Evolutionary conservation across 306 rosid species (phyloP).

Genomic region (Delonix regia): DNA sequence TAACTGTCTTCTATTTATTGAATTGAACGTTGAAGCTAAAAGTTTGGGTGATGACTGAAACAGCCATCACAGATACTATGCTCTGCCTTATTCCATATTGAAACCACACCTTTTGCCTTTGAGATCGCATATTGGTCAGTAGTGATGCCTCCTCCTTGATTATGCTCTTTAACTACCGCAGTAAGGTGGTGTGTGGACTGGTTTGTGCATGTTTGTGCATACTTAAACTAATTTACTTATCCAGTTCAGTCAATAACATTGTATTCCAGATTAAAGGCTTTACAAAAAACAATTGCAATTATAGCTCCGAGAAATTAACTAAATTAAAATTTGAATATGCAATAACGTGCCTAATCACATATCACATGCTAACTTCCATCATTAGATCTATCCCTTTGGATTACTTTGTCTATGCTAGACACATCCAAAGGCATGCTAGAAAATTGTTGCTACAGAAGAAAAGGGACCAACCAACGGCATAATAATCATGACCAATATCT

Average conservation of each 20-base stretch:
- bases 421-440: background rate
- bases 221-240: background rate
- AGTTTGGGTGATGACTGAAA: conserved; percentile 4
- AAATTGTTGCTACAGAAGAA: conserved; percentile 13
- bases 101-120: background rate
- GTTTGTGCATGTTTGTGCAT: background rate
- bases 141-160: conserved; percentile 26
- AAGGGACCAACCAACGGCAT: conserved; percentile 31
- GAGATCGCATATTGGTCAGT: background rate
- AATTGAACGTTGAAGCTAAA: conserved; percentile 27
- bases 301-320: background rate
- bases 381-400: background rate
- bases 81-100: background rate
- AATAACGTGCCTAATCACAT: background rate
- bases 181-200: background rate
- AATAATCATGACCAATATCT: background rate
- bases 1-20: conserved; percentile 23
- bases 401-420: background rate
- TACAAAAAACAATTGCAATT: background rate
- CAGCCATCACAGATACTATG: background rate
- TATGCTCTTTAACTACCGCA: background rate
- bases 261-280: background rate
- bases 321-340: background rate
- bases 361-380: background rate
- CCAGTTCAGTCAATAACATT: background rate